Conservation (phyloP, 2,329 filamentous ascomycete species). For the Thielaviopsis ethacetica region DNA sequence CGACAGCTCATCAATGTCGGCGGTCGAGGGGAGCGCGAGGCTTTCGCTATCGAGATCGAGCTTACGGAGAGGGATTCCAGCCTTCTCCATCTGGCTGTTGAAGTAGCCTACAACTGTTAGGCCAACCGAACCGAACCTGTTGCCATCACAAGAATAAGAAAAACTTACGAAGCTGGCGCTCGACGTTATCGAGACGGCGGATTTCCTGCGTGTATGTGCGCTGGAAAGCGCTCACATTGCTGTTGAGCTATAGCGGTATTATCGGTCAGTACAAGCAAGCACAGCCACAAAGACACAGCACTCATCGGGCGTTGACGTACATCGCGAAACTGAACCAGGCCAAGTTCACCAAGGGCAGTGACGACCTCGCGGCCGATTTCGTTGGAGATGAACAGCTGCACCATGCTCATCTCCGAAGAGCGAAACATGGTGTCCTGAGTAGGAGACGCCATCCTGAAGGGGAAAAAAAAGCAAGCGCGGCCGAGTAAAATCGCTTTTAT, state of each 20-base stretch:
- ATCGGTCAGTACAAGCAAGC: constrained; percentile 13
- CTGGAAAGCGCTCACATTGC: constrained; percentile 86
- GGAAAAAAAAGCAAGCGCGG: neutral
- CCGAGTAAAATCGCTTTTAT: neutral
- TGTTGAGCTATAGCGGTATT: constrained; percentile 55
- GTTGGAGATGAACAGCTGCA: constrained; percentile 97
- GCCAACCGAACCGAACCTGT: neutral
- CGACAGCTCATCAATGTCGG: constrained; percentile 89
- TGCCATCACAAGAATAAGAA: neutral
- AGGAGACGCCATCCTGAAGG: constrained; percentile 37
- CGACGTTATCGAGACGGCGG: constrained; percentile 90
- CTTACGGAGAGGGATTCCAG: constrained; percentile 68
- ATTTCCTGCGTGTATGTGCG: constrained; percentile 97
- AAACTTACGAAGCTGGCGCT: constrained; percentile 83
- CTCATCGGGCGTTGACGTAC: constrained; percentile 29
- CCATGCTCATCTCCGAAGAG: constrained; percentile 99
- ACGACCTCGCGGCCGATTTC: constrained; percentile 98
- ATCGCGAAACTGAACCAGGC: constrained; percentile 92
- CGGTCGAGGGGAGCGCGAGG: constrained; percentile 72
- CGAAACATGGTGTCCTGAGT: constrained; percentile 90
- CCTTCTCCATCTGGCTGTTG: constrained; percentile 88
- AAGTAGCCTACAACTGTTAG: constrained; percentile 55
- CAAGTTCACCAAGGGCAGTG: constrained; percentile 87
- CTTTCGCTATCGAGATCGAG: constrained; percentile 81
- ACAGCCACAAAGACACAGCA: neutral